These are phyloP conservation scores for Sisymbrium irio DNA, from an alignment of 345 rosid species.

Conservation along the genomic window DNA sequence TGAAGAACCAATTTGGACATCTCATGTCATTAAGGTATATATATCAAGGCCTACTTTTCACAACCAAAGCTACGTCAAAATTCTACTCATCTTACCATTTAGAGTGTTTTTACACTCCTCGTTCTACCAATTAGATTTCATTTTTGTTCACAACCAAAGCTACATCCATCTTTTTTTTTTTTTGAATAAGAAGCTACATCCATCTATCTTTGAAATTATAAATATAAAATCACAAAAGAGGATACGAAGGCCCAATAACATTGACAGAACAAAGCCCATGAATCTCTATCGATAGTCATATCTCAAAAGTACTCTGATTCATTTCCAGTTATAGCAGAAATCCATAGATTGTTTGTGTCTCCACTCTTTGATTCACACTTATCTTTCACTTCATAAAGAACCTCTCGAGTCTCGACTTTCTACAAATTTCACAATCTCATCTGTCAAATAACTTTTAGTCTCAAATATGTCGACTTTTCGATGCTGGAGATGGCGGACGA, in stretches of 20 bases:
- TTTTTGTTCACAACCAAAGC: not conserved
- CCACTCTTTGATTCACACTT: not conserved
- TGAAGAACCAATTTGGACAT: not conserved
- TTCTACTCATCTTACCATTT: not conserved
- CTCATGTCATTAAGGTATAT: not conserved
- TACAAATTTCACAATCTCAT: too few relatives aligned
- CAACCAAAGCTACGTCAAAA: not conserved
- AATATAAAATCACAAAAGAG: not conserved
- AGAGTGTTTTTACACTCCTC: too few relatives aligned
- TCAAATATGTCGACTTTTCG: too few relatives aligned
- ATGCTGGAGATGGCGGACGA: not conserved
- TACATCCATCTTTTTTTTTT: not conserved
- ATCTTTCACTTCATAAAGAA: too few relatives aligned
- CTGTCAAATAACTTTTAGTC: too few relatives aligned
- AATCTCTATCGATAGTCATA: not conserved
- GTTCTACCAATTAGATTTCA: too few relatives aligned
- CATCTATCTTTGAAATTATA: not conserved
- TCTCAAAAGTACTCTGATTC: not conserved
- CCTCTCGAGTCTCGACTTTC: too few relatives aligned
- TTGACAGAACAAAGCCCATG: not conserved
- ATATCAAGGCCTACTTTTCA: not conserved
- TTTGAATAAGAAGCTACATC: not conserved
- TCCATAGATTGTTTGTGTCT: not conserved
- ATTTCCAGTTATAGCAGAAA: not conserved
- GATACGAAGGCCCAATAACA: conserved; percentile 5